Evolutionary conservation across 2,329 filamentous ascomycete species (phyloP), one percentile per base, ranked within the genome.

Genomic region (Cordyceps cateniannulata): DNA sequence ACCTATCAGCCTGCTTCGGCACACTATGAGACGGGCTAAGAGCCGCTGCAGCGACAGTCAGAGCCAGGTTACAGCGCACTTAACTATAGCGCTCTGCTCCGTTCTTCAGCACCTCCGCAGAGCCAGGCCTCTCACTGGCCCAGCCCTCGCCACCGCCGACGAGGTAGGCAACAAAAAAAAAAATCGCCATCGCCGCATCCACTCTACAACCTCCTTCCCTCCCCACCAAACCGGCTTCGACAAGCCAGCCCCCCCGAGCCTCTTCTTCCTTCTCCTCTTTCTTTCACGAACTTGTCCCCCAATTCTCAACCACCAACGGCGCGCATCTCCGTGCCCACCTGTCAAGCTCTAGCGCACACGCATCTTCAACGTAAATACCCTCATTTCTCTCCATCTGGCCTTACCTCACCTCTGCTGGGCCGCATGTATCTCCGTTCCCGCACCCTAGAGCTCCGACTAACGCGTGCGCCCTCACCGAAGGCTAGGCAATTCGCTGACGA

Each of bases 151-250:
- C 32, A 35, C 32, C 32, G 32, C 32, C 32, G 14, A 35, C n/a
- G n/a, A 35, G 2, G 32, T 14, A 12, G n/a, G n/a, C n/a, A n/a
- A n/a, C n/a, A 35, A 12, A 35, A 35, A 35, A 35, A 35, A 35
- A 35, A 35, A 35, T 59, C 25, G 47, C 56, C 57, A 53, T 49
- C 40, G 29, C 40, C 50, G 40, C 58, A 60, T 60, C 58, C 58
- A 60, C 58, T 60, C 57, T 52, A 35, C 57, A 52, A 52, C 57
- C 57, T 59, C 58, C 58, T 60, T 47, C 57, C 58, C 58, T 60
- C 58, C 58, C 58, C 58, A 53, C 58, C 49, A 47, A 47, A 45
- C 42, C 51, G 38, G 24, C 18, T 16, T 53, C 25, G 51, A 53
- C 32, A 53, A 50, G 47, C 49, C 49, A 24, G 27, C 54, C 55